Evolutionary conservation across 257 asterid species (phyloP).

Genomic region (Forsythia viridissima): DNA sequence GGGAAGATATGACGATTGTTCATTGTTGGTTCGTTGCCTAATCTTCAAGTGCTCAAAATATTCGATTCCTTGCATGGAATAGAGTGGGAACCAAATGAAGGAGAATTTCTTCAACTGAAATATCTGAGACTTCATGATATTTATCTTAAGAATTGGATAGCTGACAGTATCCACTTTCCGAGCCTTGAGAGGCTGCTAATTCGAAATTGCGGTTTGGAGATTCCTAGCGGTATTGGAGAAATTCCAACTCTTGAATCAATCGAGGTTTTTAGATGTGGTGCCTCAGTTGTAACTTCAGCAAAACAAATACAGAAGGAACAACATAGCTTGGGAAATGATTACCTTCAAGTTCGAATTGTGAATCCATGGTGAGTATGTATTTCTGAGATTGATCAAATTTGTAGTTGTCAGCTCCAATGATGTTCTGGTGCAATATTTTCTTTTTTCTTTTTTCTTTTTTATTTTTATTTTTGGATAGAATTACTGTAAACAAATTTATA

Average conservation of each 20-base stretch:
- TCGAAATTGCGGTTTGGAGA: not conserved
- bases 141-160: not conserved
- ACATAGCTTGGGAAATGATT: not conserved
- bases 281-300: not conserved
- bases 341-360: not conserved
- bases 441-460: no score
- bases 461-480: no score
- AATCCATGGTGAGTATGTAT: no score
- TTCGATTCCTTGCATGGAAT: not conserved
- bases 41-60: not conserved
- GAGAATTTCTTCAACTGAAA: not conserved
- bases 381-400: no score
- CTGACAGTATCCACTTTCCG: not conserved
- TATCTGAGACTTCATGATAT: not conserved
- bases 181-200: not conserved
- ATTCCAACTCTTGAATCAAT: not conserved
- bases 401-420: not conserved
- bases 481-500: no score
- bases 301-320: not conserved
- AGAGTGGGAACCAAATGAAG: not conserved
- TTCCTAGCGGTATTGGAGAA: not conserved
- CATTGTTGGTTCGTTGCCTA: not conserved
- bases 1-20: not conserved
- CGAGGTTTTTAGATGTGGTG: not conserved
- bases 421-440: no score